Conservation (phyloP, 179 eudicot genomes). For the Vitellaria paradoxa region DNA sequence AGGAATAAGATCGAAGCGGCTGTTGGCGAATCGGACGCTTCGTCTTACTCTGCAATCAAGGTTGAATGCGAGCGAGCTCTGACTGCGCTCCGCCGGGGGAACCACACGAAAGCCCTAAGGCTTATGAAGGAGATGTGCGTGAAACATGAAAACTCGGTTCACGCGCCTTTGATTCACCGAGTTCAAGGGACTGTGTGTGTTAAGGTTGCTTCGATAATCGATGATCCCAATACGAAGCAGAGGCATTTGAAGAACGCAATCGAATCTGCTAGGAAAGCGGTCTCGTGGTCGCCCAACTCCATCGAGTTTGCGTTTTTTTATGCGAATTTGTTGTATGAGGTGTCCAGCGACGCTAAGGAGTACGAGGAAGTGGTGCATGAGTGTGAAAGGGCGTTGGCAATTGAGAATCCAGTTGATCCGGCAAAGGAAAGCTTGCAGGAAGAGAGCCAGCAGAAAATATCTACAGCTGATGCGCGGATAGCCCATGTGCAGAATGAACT, state of each 20-base stretch:
- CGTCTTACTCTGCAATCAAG: slow-evolving; percentile 36
- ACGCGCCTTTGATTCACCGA: slow-evolving; percentile 60
- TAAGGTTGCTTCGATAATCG: slow-evolving; percentile 63
- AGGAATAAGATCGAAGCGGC: slow-evolving; percentile 13
- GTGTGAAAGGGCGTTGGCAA: slow-evolving; percentile 78
- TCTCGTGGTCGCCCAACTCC: slow-evolving; percentile 50
- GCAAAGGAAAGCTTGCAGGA: slow-evolving; percentile 65
- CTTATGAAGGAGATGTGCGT: slow-evolving; percentile 66
- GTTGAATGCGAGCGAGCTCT: slow-evolving; percentile 74
- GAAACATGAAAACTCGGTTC: slow-evolving; percentile 41
- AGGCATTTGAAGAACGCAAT: slow-evolving; percentile 59
- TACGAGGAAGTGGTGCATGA: slow-evolving; percentile 74
- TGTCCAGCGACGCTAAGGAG: slow-evolving; percentile 62
- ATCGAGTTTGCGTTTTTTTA: slow-evolving; percentile 78
- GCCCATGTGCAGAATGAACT: slow-evolving; percentile 46
- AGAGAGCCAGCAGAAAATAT: slow-evolving; percentile 44
- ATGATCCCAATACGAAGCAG: slow-evolving; percentile 59
- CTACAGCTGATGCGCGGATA: slow-evolving; percentile 48
- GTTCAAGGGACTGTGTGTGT: slow-evolving; percentile 66
- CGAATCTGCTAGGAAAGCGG: slow-evolving; percentile 71
- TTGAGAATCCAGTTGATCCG: slow-evolving; percentile 87
- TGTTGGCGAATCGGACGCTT: slow-evolving; percentile 20
- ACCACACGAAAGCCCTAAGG: slow-evolving; percentile 69
- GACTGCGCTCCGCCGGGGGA: slow-evolving; percentile 63
- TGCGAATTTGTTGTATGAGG: slow-evolving; percentile 75